Percentiles rank a stretch among this genome's conserved stretches.
Conservation (phyloP, 2,329 filamentous ascomycete genomes). For the Sphaerostilbella broomeana region DNA sequence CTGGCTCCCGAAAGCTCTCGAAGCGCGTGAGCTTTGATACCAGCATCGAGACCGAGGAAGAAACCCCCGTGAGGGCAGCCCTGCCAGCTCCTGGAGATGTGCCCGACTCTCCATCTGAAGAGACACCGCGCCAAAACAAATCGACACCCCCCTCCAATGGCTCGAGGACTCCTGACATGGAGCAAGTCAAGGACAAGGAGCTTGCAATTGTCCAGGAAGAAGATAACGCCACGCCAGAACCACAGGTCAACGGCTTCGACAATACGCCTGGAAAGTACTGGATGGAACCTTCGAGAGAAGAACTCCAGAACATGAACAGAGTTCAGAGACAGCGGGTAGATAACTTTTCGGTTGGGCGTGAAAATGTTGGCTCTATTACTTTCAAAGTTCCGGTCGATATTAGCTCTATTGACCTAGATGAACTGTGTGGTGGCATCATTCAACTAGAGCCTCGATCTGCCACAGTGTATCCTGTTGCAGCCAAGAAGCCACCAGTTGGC, state of each 20-base stretch:
- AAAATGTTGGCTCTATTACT: conserved; percentile 71
- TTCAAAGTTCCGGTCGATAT: conserved; percentile 83
- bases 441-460: conserved; percentile 69
- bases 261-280: conserved; percentile 71
- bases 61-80: conserved; percentile 27
- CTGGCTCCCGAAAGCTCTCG: conserved; percentile 51
- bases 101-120: conserved; percentile 25
- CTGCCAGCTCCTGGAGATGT: conserved; percentile 30
- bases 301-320: conserved; percentile 73
- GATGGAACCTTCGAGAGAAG: conserved; percentile 69
- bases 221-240: conserved; percentile 32
- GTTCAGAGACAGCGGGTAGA: conserved; percentile 68
- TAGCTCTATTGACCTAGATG: conserved; percentile 68
- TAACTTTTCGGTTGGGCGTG: conserved; percentile 74
- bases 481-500: conserved; percentile 75
- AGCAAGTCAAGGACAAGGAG: conserved; percentile 69
- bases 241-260: conserved; percentile 26
- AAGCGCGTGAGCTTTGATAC: conserved; percentile 93
- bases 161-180: conserved; percentile 54
- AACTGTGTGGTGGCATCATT: conserved; percentile 72
- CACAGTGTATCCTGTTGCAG: conserved; percentile 75
- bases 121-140: conserved; percentile 47
- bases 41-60: conserved; percentile 36
- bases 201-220: conserved; percentile 75
- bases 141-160: conserved; percentile 33